Evolutionary conservation across 2,329 filamentous ascomycete genomes (phyloP).

Genomic region (Fonsecaea erecta): DNA sequence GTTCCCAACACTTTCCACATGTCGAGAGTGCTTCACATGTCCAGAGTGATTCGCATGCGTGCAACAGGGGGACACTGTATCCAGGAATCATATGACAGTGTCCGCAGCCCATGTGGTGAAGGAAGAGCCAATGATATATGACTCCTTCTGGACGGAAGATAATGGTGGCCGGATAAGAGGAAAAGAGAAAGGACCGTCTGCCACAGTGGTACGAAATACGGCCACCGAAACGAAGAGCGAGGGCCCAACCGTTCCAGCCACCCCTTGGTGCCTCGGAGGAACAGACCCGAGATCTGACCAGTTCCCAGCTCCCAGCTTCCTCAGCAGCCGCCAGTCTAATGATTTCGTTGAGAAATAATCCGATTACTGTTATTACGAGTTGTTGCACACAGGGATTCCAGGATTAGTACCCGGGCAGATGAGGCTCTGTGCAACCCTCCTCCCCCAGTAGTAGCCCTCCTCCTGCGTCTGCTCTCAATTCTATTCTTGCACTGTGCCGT

Average conservation of each 20-base stretch:
- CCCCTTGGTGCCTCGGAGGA: conserved; percentile 10
- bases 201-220: conserved; percentile 9
- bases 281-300: conserved; percentile 13
- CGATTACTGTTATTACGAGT: neutral
- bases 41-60: neutral
- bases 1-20: neutral
- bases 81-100: conserved; percentile 13
- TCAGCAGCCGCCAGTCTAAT: neutral
- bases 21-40: neutral
- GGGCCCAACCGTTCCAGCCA: conserved; percentile 17
- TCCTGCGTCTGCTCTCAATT: too few relatives aligned
- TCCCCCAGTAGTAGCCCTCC: too few relatives aligned
- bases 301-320: neutral
- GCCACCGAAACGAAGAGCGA: conserved; percentile 4
- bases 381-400: too few relatives aligned
- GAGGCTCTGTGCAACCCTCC: neutral
- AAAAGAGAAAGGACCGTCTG: neutral
- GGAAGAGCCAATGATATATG: conserved; percentile 1
- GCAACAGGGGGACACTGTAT: neutral
- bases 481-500: neutral
- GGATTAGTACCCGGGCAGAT: too few relatives aligned
- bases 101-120: conserved; percentile 2
- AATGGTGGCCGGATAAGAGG: conserved; percentile 1
- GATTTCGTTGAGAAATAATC: conserved; percentile 11
- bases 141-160: neutral